Evolutionary conservation across 495 filamentous ascomycete genomes (phyloP), one percentile per base, ranked within the genome.

Genomic region (Antarctomyces pellizariae): DNA sequence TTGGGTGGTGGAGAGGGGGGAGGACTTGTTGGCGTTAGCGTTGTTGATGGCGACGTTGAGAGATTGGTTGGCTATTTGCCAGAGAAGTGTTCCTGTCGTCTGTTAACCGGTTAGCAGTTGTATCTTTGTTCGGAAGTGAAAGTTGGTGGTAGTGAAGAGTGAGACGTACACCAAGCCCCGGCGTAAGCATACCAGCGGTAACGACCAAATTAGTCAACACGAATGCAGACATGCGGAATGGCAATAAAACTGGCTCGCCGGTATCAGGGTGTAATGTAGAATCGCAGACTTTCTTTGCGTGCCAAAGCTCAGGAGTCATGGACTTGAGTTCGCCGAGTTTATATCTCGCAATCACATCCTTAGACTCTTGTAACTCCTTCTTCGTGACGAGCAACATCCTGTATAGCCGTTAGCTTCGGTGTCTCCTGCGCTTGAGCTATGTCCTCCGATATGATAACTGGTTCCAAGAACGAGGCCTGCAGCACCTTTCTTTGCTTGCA

Each of bases 31-130:
- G 20, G 86, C 75, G 49, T 97, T 97, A 44, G 82, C 70, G 47
- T 64, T 75, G 62, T 97, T 97, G 59, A 97, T 86, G 22, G 77
- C 82, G 10, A 97, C 86, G 43, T 97, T 95, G 34, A 97, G 75
- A 7, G 80, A 91, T 48, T 97, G 86, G 50, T 97, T 97, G 23
- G 76, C 67, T 29, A 92, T 69, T 56, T 97, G 86, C 86, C 86
- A 97, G 36, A 71, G 69, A 18, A 97, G 60, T 4, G 79, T 92
- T 16, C 84, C 86, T 13, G 68, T 64, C 21, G 77, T 93, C 67
- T 82, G 32, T 21, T 15, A 7, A 13, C 7, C 7, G 15, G 22
- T 49, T 14, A 50, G 30, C 4, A 17, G 25, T 13, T 13, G n/a
- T 31, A 31, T 16, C 7, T 32, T 7, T 28, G n/a, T 30, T 24